These are phyloP conservation scores for Kregervanrija fluxuum DNA, from an alignment of 805 yeast species.

Conservation along the genomic window DNA sequence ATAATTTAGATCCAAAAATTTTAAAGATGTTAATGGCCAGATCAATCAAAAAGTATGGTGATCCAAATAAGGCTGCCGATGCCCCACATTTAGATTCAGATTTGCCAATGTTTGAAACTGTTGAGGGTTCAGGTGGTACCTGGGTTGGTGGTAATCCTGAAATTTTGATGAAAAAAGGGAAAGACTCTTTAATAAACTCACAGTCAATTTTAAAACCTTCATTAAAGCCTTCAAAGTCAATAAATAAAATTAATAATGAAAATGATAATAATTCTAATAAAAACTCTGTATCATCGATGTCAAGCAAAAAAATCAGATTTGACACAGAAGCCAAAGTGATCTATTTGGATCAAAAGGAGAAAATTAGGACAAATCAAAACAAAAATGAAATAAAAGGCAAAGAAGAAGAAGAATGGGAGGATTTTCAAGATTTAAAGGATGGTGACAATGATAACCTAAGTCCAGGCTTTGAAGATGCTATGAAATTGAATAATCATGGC, in stretches of 20 bases:
- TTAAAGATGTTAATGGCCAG: conserved; percentile 50
- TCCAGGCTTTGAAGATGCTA: conserved; percentile 41
- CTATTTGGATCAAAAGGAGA: conserved; percentile 15
- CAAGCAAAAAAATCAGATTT: conserved; percentile 24
- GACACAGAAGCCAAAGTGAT: conserved; percentile 26
- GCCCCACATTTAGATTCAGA: not conserved
- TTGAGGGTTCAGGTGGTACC: conserved; percentile 30
- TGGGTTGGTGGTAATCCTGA: conserved; percentile 30
- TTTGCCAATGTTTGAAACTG: conserved; percentile 24
- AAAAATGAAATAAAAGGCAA: not conserved
- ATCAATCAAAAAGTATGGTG: conserved; percentile 40
- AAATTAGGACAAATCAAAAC: not conserved
- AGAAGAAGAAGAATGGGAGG: conserved; percentile 37
- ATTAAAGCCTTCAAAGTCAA: conserved; percentile 11
- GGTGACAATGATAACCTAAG: conserved; percentile 20
- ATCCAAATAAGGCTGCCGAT: conserved; percentile 15
- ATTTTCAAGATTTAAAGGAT: conserved; percentile 43
- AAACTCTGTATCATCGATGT: not conserved
- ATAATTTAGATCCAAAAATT: conserved; percentile 62
- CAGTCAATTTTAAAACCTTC: conserved; percentile 6
- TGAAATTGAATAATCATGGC: conserved; percentile 27
- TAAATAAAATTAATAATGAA: conserved; percentile 16
- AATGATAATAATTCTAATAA: conserved; percentile 1
- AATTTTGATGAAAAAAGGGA: conserved; percentile 28
- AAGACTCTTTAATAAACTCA: conserved; percentile 13